Evolutionary conservation across 179 eudicot species (phyloP).

Genomic region (Silene vulgaris): DNA sequence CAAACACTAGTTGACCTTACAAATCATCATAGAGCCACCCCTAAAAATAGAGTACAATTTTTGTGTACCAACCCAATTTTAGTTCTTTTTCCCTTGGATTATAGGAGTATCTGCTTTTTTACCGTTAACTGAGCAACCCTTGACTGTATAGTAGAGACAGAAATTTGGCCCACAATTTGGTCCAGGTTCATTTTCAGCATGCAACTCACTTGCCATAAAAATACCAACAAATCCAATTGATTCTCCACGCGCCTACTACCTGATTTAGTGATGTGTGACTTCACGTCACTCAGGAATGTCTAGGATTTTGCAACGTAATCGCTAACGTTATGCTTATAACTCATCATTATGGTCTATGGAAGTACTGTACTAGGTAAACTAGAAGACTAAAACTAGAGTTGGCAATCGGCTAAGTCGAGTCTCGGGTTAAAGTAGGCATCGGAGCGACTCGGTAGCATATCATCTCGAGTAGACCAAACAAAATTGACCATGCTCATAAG

Average conservation of each 20-base stretch:
- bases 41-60: background rate
- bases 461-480: too few species aligned
- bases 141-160: conserved; percentile 6
- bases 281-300: too few species aligned
- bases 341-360: too few species aligned
- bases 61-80: background rate
- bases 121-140: background rate
- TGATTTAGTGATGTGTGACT: background rate
- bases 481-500: too few species aligned
- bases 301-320: conserved; percentile 9
- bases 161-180: conserved; percentile 2
- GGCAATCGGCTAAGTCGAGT: too few species aligned
- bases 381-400: too few species aligned
- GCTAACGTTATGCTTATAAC: conserved; percentile 20
- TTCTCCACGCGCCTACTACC: conserved; percentile 14
- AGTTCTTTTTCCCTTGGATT: too few species aligned
- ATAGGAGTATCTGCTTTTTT: background rate
- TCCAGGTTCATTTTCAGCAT: conserved; percentile 19
- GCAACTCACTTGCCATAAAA: background rate
- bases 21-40: conserved; percentile 27
- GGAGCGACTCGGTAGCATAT: too few species aligned
- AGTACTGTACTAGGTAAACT: too few species aligned
- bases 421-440: too few species aligned
- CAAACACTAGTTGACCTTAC: conserved; percentile 26
- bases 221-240: too few species aligned